Evolutionary conservation across 2,329 filamentous ascomycete species (phyloP).

Genomic region (Fusarium goolgardi): DNA sequence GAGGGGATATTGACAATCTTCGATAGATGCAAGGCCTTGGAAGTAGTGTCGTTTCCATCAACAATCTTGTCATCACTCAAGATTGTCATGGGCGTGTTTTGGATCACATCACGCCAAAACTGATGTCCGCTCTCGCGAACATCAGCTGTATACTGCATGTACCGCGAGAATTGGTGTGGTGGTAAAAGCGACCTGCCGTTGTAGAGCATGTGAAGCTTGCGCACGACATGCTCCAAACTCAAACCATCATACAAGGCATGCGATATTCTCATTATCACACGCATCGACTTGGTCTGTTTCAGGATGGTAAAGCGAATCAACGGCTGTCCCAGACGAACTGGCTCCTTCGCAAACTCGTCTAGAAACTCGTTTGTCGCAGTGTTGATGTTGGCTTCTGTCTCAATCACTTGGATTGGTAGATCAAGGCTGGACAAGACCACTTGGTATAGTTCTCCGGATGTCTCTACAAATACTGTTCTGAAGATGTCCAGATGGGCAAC

Average conservation of each 20-base stretch:
- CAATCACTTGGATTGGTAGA: constrained; percentile 1
- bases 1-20: constrained; percentile 10
- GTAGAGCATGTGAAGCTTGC: constrained; percentile 30
- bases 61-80: background rate
- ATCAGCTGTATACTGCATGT: constrained; percentile 25
- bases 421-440: constrained; percentile 10
- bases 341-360: background rate
- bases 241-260: constrained; percentile 44
- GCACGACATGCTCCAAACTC: constrained; percentile 36
- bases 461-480: constrained; percentile 15
- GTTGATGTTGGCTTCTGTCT: constrained; percentile 5
- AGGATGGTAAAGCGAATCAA: constrained; percentile 14
- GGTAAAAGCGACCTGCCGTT: constrained; percentile 16
- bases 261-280: constrained; percentile 32
- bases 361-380: constrained; percentile 3
- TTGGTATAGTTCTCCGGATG: constrained; percentile 5
- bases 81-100: constrained; percentile 4
- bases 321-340: background rate
- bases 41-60: background rate
- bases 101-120: constrained; percentile 21
- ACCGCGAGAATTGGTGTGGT: constrained; percentile 31
- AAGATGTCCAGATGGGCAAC: constrained; percentile 16
- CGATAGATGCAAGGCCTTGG: constrained; percentile 11
- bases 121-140: background rate
- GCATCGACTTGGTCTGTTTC: constrained; percentile 12